Conservation (phyloP, 2,329 filamentous ascomycete species). For the Monilinia fructicola region DNA sequence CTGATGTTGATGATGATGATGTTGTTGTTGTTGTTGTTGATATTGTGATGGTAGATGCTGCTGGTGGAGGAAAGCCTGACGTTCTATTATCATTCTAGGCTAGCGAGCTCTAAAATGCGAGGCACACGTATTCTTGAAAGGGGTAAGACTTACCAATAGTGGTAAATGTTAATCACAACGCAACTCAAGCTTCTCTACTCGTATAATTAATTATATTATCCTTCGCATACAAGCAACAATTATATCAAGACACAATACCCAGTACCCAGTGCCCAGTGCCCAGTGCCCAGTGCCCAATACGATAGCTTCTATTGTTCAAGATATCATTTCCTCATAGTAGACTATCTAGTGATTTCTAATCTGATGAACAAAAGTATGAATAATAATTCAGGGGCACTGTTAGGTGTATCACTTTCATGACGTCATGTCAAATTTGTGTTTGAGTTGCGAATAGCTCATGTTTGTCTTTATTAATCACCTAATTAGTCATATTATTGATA, state of each 20-base stretch:
- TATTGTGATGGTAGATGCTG: neutral
- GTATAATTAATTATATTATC: neutral
- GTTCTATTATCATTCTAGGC: slow-evolving; percentile 1
- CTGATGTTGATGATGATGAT: neutral
- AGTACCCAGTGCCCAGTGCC: no score
- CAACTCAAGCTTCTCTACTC: neutral
- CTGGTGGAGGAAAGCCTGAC: neutral
- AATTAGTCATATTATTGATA: no score
- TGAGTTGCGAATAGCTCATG: neutral
- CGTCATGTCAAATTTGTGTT: neutral
- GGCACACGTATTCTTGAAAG: neutral
- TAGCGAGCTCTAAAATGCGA: neutral
- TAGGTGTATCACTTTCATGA: neutral
- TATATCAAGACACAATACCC: no score
- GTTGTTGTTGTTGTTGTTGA: neutral
- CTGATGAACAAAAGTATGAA: neutral
- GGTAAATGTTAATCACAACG: no score
- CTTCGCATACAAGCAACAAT: neutral
- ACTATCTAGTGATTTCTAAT: neutral
- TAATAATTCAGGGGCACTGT: neutral
- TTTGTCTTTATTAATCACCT: no score
- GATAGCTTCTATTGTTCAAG: neutral
- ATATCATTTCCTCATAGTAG: neutral
- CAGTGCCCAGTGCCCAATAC: no score
- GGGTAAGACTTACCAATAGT: no score